These are phyloP conservation scores for Saccharomyces hybrid DNA, from an alignment of 1,139 yeast genomes.

Conservation along the genomic window DNA sequence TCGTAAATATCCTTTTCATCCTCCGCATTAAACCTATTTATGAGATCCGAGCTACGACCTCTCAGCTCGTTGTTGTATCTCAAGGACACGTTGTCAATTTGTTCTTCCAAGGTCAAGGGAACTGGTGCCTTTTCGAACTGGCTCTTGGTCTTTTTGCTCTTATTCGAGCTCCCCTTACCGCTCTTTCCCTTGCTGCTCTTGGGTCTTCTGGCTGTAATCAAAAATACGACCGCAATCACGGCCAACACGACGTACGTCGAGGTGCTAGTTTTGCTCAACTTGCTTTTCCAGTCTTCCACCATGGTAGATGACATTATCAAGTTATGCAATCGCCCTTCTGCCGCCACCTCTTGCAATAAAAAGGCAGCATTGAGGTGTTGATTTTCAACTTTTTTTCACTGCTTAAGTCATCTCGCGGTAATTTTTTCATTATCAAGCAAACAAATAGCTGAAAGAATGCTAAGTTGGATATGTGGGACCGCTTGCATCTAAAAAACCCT, in stretches of 20 bases:
- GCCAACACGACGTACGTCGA: neutral
- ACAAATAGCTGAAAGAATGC: neutral
- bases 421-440: neutral
- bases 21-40: conserved; percentile 17
- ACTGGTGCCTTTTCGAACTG: conserved; percentile 11
- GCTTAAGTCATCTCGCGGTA: neutral
- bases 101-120: conserved; percentile 22
- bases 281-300: neutral
- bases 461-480: too few species aligned
- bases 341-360: neutral
- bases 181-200: neutral
- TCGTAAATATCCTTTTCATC: conserved; percentile 41
- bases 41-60: conserved; percentile 16
- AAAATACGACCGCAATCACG: neutral
- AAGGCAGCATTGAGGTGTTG: neutral
- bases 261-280: neutral
- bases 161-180: conserved; percentile 2
- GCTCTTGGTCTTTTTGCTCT: conserved; percentile 3
- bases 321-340: neutral
- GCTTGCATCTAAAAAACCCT: too few species aligned
- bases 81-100: conserved; percentile 22
- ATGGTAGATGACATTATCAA: neutral
- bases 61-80: conserved; percentile 26
- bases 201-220: neutral
- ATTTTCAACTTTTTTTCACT: neutral